A percentile compares a stretch with the other conserved stretches of the same genome.
phyloP scores from a whole-genome alignment of 1,139 yeast genomes.

The Geotrichum bryndzae region DNA sequence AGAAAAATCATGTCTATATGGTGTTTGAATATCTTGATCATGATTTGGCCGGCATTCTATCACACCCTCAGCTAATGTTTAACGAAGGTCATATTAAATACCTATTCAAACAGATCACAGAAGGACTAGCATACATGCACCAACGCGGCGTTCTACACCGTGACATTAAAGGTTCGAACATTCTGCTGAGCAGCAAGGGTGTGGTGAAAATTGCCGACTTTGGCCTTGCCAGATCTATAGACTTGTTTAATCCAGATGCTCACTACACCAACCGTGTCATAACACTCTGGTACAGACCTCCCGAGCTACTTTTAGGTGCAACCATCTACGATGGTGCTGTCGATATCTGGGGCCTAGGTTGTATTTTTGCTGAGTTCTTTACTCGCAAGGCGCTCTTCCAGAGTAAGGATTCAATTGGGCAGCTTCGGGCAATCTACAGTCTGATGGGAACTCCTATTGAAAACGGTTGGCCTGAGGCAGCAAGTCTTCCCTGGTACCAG shows the following conservation, averaged over 20 bases:
- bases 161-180: constrained; percentile 91
- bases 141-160: constrained; percentile 76
- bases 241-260: constrained; percentile 29
- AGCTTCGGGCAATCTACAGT: constrained; percentile 66
- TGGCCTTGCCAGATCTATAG: constrained; percentile 68
- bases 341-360: constrained; percentile 97
- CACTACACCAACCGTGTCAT: constrained; percentile 87
- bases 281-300: constrained; percentile 96
- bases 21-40: constrained; percentile 90
- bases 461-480: constrained; percentile 73
- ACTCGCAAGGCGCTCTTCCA: constrained; percentile 72
- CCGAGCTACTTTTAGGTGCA: constrained; percentile 83
- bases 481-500: constrained; percentile 85
- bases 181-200: constrained; percentile 68
- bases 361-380: constrained; percentile 77
- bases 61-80: constrained; percentile 65
- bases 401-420: constrained; percentile 85
- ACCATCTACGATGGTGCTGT: constrained; percentile 87
- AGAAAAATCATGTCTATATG: constrained; percentile 72
- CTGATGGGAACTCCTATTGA: constrained; percentile 81
- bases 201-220: constrained; percentile 83
- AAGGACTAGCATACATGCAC: constrained; percentile 79
- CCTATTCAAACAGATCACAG: constrained; percentile 67
- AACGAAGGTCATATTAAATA: constrained; percentile 67
- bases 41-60: constrained; percentile 80